Evolutionary conservation across 108 stramenopile species (phyloP).

Genomic region (Fragilariopsis cylindrus): DNA sequence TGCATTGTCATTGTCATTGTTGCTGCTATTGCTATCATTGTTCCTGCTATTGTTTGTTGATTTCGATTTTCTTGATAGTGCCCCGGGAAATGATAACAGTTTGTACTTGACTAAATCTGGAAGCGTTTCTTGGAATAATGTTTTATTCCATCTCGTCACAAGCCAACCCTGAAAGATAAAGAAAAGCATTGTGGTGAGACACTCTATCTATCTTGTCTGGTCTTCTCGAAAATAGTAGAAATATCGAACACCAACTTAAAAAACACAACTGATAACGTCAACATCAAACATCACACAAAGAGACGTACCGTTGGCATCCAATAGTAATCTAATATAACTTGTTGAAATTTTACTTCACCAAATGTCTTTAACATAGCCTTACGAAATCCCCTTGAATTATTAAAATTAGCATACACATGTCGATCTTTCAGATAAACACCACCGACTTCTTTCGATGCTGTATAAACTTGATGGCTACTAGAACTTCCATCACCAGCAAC

Average conservation of each 20-base stretch:
- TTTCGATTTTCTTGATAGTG: not conserved
- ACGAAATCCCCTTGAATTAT: constrained; percentile 46
- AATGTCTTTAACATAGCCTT: constrained; percentile 44
- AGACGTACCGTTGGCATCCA: constrained; percentile 74
- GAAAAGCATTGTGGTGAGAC: not conserved
- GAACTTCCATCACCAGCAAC: too few species aligned
- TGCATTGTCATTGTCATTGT: constrained; percentile 5
- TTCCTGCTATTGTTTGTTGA: constrained; percentile 28
- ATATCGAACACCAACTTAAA: not conserved
- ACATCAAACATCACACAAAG: not conserved
- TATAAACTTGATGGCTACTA: constrained; percentile 54
- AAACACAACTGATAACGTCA: not conserved
- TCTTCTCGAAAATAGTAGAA: not conserved
- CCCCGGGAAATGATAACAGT: constrained; percentile 52
- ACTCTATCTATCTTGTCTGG: not conserved
- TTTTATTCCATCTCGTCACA: constrained; percentile 55
- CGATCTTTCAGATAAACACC: constrained; percentile 50
- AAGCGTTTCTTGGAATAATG: constrained; percentile 68
- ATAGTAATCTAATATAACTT: constrained; percentile 78
- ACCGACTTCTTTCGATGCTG: constrained; percentile 70
- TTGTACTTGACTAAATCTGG: constrained; percentile 51
- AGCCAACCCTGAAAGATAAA: constrained; percentile 32
- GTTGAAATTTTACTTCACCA: constrained; percentile 56
- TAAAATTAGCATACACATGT: constrained; percentile 72
- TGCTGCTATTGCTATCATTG: constrained; percentile 16